Percentiles rank a stretch among this genome's conserved stretches.
Evolutionary conservation across 75 land plant species (phyloP).

Genomic region (Sequoia sempervirens): DNA sequence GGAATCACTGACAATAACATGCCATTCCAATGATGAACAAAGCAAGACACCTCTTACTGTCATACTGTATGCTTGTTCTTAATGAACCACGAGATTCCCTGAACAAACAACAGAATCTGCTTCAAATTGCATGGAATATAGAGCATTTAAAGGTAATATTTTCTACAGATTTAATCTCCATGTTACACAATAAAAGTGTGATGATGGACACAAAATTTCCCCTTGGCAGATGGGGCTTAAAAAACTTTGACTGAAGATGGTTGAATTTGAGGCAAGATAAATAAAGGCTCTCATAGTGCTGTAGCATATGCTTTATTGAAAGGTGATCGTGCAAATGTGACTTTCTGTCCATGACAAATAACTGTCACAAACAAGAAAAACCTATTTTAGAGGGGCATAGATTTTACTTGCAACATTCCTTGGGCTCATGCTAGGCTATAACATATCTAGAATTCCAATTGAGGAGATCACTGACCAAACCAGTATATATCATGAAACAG

Average conservation of each 20-base stretch:
- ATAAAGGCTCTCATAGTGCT: not conserved
- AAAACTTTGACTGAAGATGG: not conserved
- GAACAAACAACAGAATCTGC: too few relatives aligned
- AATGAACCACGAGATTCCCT: too few relatives aligned
- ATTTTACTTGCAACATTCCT: not conserved
- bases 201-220: not conserved
- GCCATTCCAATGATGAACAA: too few relatives aligned
- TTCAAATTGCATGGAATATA: too few relatives aligned
- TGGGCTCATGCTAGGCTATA: not conserved
- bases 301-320: not conserved
- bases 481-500: not conserved
- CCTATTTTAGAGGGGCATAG: not conserved
- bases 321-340: not conserved
- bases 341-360: not conserved
- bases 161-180: not conserved
- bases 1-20: too few relatives aligned
- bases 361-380: not conserved
- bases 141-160: not conserved
- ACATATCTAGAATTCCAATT: not conserved
- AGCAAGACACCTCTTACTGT: too few relatives aligned
- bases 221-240: not conserved
- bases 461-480: not conserved
- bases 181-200: not conserved
- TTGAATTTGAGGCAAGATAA: not conserved
- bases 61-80: too few relatives aligned